Conservation (phyloP, 2,329 filamentous ascomycete genomes). For the Colletotrichum endophyticum region DNA sequence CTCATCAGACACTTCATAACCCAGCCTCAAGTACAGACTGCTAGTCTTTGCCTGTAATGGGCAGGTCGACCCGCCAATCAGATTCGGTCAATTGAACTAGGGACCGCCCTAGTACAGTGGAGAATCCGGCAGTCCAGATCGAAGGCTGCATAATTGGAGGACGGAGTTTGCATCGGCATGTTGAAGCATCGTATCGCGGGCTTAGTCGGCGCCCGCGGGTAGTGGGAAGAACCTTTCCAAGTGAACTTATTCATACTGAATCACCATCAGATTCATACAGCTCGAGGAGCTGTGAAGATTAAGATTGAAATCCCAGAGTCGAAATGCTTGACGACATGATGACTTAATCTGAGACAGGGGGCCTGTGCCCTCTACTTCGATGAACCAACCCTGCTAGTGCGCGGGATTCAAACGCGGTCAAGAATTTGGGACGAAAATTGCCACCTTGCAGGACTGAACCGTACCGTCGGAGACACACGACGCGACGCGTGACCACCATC, state of each 20-base stretch:
- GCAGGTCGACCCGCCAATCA: not conserved
- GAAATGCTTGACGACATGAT: not conserved
- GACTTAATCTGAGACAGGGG: not conserved
- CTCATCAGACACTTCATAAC: no score
- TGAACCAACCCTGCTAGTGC: not conserved
- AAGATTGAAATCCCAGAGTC: no score
- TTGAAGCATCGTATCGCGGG: no score
- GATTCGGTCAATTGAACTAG: not conserved
- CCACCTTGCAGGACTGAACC: no score
- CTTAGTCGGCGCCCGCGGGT: not conserved
- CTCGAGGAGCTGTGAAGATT: no score
- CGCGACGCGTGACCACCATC: not conserved
- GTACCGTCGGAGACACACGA: no score
- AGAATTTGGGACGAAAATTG: not conserved
- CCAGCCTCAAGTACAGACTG: not conserved
- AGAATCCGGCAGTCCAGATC: not conserved
- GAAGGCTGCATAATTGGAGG: not conserved
- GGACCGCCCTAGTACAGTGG: not conserved
- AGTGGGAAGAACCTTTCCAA: not conserved
- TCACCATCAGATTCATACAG: not conserved
- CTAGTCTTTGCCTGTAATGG: not conserved
- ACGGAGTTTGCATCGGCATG: not conserved
- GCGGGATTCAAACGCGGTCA: no score
- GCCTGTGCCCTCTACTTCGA: not conserved
- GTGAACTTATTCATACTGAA: not conserved